A percentile compares a stretch with the other conserved stretches of the same genome.
phyloP scores from a whole-genome alignment of 176 grass and related monocot species.

The Zea mays region Zm-B73-REFERENCE-NAM-5.0 NC_050100.1:217803001-217803500 shows the following conservation, averaged over 20 bases:
- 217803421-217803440: no score
- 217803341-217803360: slow-evolving; percentile 64
- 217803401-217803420: no score
- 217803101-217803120: not conserved
- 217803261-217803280: slow-evolving; percentile 31
- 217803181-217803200: slow-evolving; percentile 73
- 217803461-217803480: no score
- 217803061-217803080: no score
- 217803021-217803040: no score
- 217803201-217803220: slow-evolving; percentile 82
- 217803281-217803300: slow-evolving; percentile 19
- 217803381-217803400: no score
- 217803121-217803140: slow-evolving; percentile 1
- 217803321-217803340: slow-evolving; percentile 10
- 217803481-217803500: slow-evolving; percentile 54
- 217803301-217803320: not conserved
- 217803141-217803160: slow-evolving; percentile 30
- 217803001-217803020: no score
- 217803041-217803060: no score
- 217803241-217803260: slow-evolving; percentile 81
- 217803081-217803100: no score
- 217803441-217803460: no score
- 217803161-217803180: slow-evolving; percentile 86
- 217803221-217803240: slow-evolving; percentile 79
- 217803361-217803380: slow-evolving; percentile 61